Percentiles rank a stretch among this genome's conserved stretches.
Conservation (phyloP, 1,284 basidiomycete genomes). For the Bondarzewia mesenterica region DNA sequence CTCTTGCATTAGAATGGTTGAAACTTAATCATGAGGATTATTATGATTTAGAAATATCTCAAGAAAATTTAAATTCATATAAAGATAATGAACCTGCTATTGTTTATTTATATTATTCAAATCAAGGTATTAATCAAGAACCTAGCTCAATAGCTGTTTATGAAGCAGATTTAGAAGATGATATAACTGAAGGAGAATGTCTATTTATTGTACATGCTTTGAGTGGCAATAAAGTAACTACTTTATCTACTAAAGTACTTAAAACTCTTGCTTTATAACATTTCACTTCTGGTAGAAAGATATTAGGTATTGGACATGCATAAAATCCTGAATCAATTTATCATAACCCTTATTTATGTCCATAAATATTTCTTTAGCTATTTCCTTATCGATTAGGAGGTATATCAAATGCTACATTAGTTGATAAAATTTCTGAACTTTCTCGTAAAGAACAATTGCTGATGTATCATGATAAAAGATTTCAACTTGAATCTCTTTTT, state of each 20-base stretch:
- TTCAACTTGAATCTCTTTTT: slow-evolving; percentile 28
- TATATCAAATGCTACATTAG: slow-evolving; percentile 9
- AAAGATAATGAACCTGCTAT: too few species aligned
- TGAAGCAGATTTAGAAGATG: too few species aligned
- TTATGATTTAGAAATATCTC: too few species aligned
- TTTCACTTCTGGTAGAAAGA: slow-evolving; percentile 11
- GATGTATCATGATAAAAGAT: slow-evolving; percentile 30
- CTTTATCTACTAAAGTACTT: slow-evolving; percentile 2
- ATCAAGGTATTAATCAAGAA: too few species aligned
- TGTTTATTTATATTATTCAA: too few species aligned
- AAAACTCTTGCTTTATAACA: slow-evolving; percentile 15
- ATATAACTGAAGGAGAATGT: too few species aligned
- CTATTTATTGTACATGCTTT: slow-evolving; percentile 1
- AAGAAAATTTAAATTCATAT: too few species aligned
- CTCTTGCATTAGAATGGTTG: slow-evolving; percentile 22
- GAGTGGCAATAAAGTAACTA: not conserved
- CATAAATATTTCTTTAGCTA: slow-evolving; percentile 22
- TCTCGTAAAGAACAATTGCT: slow-evolving; percentile 19
- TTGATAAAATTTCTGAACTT: slow-evolving; percentile 4
- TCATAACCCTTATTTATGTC: slow-evolving; percentile 19
- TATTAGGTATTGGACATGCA: slow-evolving; percentile 14
- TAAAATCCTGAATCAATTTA: slow-evolving; percentile 10
- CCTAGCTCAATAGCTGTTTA: too few species aligned
- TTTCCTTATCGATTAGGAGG: slow-evolving; percentile 21
- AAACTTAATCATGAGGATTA: slow-evolving; percentile 23